Percentiles rank a stretch among this genome's conserved stretches.
Conservation (phyloP, 495 filamentous ascomycete genomes). For the Penicillium manginii region DNA sequence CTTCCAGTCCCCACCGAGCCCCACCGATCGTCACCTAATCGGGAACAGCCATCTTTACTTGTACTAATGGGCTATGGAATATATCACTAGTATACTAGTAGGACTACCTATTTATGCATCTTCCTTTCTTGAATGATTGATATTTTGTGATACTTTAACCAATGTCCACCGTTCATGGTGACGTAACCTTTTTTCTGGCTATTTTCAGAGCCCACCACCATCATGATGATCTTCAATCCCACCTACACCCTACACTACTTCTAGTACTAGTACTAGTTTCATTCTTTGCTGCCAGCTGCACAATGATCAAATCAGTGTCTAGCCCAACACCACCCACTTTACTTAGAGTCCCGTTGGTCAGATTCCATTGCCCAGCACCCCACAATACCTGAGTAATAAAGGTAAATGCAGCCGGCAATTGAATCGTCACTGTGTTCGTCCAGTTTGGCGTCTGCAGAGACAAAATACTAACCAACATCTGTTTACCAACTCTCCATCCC, state of each 20-base stretch:
- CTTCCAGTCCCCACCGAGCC: background rate
- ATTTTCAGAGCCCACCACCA: no score
- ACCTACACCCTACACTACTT: no score
- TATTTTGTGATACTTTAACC: no score
- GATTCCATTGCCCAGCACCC: constrained; percentile 16
- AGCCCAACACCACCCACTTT: constrained; percentile 18
- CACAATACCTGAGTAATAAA: constrained; percentile 14
- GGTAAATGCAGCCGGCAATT: constrained; percentile 8
- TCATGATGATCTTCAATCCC: background rate
- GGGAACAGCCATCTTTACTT: no score
- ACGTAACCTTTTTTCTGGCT: no score
- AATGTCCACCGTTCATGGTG: no score
- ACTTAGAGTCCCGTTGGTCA: constrained; percentile 9
- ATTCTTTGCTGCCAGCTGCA: constrained; percentile 11
- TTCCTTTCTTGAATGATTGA: background rate
- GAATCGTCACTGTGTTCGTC: constrained; percentile 10
- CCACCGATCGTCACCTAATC: constrained; percentile 3
- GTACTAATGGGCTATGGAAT: background rate
- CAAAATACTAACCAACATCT: constrained; percentile 24
- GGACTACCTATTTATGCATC: no score
- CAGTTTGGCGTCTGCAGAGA: constrained; percentile 20
- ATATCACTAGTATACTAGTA: no score
- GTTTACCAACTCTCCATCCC: constrained; percentile 17
- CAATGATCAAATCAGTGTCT: constrained; percentile 20
- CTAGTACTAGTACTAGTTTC: background rate